Percentiles rank a stretch among this genome's conserved stretches.
Evolutionary conservation across 441 rosid species (phyloP).

Genomic region (Capsella rubella): DNA sequence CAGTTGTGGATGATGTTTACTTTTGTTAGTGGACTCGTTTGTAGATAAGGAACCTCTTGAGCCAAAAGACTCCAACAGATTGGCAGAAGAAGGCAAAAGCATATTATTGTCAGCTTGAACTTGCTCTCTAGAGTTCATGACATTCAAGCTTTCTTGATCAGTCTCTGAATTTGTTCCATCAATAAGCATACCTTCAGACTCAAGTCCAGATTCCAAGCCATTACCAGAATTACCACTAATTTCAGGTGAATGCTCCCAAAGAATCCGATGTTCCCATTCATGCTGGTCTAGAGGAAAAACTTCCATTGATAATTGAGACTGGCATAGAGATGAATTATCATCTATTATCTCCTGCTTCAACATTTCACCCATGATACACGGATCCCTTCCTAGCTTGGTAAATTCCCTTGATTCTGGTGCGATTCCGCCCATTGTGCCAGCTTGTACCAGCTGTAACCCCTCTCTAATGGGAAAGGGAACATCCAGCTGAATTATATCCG

Average conservation of each 20-base stretch:
- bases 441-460: conserved; percentile 46
- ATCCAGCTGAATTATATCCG: conserved; percentile 52
- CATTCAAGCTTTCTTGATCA: conserved; percentile 45
- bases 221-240: conserved; percentile 53
- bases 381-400: conserved; percentile 52
- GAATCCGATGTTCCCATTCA: conserved; percentile 91
- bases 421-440: conserved; percentile 50
- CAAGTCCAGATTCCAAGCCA: conserved; percentile 55
- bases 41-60: conserved; percentile 47
- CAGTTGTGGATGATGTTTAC: conserved; percentile 84
- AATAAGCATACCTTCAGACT: conserved; percentile 45
- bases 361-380: conserved; percentile 70
- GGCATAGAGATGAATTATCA: conserved; percentile 58
- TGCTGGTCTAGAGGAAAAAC: conserved; percentile 86
- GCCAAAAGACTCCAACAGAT: conserved; percentile 64
- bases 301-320: conserved; percentile 54
- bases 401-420: conserved; percentile 46
- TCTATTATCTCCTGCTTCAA: conserved; percentile 58
- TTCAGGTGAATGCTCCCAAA: conserved; percentile 81
- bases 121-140: conserved; percentile 43
- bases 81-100: conserved; percentile 50
- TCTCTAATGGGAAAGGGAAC: conserved; percentile 48
- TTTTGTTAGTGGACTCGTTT: conserved; percentile 43
- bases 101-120: conserved; percentile 49
- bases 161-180: conserved; percentile 49